A percentile compares a stretch with the other conserved stretches of the same genome.
These are phyloP conservation scores for Wickerhamiella galacta DNA, from an alignment of 805 yeast genomes.

Conservation along the genomic window DNA sequence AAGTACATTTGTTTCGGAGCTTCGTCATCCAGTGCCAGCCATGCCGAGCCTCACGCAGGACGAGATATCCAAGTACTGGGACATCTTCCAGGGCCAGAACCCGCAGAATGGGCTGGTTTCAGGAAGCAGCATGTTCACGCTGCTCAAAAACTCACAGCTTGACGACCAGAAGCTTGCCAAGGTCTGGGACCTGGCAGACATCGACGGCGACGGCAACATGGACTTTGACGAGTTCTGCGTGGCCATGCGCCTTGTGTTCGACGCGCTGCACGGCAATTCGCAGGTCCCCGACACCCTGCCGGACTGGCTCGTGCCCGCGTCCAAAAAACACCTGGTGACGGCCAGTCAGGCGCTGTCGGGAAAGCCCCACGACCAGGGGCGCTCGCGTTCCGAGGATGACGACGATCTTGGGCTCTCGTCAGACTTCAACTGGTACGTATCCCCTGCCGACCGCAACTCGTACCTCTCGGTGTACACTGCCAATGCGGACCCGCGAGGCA, in stretches of 20 bases:
- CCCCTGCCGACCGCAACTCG: conserved; percentile 65
- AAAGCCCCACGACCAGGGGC: conserved; percentile 2
- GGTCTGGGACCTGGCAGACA: conserved; percentile 78
- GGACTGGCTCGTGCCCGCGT: conserved; percentile 81
- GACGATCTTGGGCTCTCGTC: conserved; percentile 49
- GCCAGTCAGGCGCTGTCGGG: conserved; percentile 49
- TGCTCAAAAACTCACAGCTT: conserved; percentile 76
- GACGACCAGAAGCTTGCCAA: conserved; percentile 59
- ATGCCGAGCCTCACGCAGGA: no score
- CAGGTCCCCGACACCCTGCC: conserved; percentile 64
- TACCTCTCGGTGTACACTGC: conserved; percentile 66
- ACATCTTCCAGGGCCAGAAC: conserved; percentile 76
- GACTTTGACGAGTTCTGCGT: conserved; percentile 98
- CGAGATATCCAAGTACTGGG: conserved; percentile 97
- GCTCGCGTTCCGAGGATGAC: conserved; percentile 24
- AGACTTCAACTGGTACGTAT: conserved; percentile 90
- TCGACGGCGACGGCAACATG: conserved; percentile 76
- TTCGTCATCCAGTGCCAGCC: no score
- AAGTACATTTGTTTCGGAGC: no score
- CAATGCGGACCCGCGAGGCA: conserved; percentile 62
- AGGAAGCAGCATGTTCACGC: conserved; percentile 73
- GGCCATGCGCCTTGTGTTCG: conserved; percentile 90
- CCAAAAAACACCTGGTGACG: conserved; percentile 68
- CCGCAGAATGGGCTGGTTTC: conserved; percentile 66
- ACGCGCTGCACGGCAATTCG: conserved; percentile 59